A percentile compares a stretch with the other conserved stretches of the same genome.
phyloP scores from a whole-genome alignment of 257 asterid genomes.

The Avicennia marina region DNA sequence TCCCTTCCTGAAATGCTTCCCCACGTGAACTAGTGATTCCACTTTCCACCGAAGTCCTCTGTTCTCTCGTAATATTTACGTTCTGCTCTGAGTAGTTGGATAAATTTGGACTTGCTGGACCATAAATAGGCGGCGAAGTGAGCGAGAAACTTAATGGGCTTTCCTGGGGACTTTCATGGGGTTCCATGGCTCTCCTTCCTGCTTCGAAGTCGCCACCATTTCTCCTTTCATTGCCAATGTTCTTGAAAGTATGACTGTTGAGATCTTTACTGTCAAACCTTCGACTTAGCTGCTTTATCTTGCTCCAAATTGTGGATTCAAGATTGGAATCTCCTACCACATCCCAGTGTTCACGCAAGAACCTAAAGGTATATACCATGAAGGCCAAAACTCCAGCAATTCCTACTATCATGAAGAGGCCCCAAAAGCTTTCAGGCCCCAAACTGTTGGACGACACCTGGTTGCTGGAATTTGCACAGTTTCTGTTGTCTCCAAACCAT shows the following conservation, averaged over 20 bases:
- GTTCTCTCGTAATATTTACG: not conserved
- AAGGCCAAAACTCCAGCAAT: constrained; percentile 22
- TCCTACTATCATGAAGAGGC: constrained; percentile 38
- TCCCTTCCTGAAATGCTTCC: no score
- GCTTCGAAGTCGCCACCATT: not conserved
- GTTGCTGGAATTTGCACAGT: constrained; percentile 20
- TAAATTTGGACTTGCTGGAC: constrained; percentile 23
- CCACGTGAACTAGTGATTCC: not conserved
- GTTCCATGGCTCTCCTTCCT: constrained; percentile 3
- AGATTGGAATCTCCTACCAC: constrained; percentile 7
- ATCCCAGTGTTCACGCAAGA: constrained; percentile 18
- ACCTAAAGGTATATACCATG: no score
- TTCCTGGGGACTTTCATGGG: not conserved
- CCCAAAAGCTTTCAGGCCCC: constrained; percentile 54
- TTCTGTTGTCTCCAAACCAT: constrained; percentile 28
- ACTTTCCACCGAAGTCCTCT: not conserved
- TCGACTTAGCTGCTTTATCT: not conserved
- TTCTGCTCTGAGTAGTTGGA: constrained; percentile 19
- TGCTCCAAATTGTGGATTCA: constrained; percentile 15
- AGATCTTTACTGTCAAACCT: constrained; percentile 28
- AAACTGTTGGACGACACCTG: constrained; percentile 31
- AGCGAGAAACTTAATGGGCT: constrained; percentile 11
- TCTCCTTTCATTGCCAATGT: constrained; percentile 5
- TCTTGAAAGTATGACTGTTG: constrained; percentile 29
- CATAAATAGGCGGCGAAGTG: constrained; percentile 1